A percentile compares a stretch with the other conserved stretches of the same genome.
phyloP scores from a whole-genome alignment of 495 filamentous ascomycete genomes.

The Lasiosphaeris hirsuta region DNA sequence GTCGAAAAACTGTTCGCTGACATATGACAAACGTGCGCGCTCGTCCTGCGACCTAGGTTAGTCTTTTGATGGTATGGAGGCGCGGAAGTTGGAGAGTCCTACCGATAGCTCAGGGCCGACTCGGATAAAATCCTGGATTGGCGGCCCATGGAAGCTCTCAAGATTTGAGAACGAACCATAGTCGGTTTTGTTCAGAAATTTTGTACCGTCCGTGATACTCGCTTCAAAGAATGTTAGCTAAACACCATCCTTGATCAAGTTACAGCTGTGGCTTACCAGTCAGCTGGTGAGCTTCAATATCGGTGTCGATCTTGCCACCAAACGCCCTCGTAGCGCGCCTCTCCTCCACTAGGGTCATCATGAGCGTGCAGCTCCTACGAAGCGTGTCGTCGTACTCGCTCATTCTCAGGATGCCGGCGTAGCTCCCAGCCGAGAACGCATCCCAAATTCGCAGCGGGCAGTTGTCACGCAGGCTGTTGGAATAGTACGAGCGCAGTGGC shows the following conservation, averaged over 20 bases:
- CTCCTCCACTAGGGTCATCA: conserved; percentile 45
- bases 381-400: conserved; percentile 34
- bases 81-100: conserved; percentile 4
- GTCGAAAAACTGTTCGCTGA: conserved; percentile 44
- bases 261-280: conserved; percentile 33
- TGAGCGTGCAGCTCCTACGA: conserved; percentile 38
- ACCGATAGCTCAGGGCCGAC: conserved; percentile 47
- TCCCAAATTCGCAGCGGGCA: conserved; percentile 41
- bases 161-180: conserved; percentile 44
- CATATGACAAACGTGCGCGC: conserved; percentile 38
- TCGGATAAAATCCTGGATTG: conserved; percentile 39
- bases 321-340: conserved; percentile 38
- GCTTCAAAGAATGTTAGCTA: conserved; percentile 24
- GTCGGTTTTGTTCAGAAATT: conserved; percentile 40
- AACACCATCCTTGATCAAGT: background rate
- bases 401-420: conserved; percentile 43
- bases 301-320: conserved; percentile 32
- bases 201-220: conserved; percentile 24
- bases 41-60: conserved; percentile 28
- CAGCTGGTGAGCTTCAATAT: conserved; percentile 35
- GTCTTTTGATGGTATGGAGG: background rate
- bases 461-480: conserved; percentile 29
- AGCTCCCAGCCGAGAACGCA: conserved; percentile 43
- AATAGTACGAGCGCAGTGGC: conserved; percentile 37
- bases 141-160: conserved; percentile 28